phyloP scores from a whole-genome alignment of 306 rosid species.

The Adenanthera pavonina region DNA sequence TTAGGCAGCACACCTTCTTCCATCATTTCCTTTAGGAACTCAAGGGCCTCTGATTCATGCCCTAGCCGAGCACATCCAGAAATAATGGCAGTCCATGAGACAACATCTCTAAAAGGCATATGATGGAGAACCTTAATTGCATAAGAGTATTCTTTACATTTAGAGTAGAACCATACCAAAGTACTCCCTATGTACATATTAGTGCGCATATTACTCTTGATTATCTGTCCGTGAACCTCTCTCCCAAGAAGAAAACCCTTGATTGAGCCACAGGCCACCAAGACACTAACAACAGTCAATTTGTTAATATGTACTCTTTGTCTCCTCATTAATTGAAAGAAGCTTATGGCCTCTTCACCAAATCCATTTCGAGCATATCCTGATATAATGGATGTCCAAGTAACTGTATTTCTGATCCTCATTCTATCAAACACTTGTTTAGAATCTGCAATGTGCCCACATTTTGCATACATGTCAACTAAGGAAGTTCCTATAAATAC shows the following conservation, averaged over 20 bases:
- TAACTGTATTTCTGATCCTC: conserved; percentile 78
- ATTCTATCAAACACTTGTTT: conserved; percentile 69
- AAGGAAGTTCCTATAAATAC: conserved; percentile 83
- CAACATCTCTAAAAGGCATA: conserved; percentile 82
- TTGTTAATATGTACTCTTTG: conserved; percentile 59
- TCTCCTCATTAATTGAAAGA: conserved; percentile 73
- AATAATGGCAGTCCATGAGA: conserved; percentile 94
- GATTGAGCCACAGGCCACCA: conserved; percentile 80
- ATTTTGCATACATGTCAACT: conserved; percentile 88
- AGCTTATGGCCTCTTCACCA: conserved; percentile 73
- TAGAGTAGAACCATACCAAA: conserved; percentile 94
- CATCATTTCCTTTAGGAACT: conserved; percentile 71
- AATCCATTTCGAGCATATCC: conserved; percentile 86
- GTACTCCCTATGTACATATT: conserved; percentile 68
- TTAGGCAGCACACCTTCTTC: conserved; percentile 88
- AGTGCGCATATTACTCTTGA: conserved; percentile 51
- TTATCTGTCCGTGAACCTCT: conserved; percentile 82
- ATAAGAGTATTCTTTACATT: conserved; percentile 62
- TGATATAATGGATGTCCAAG: conserved; percentile 94
- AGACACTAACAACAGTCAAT: conserved; percentile 70
- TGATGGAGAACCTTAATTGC: conserved; percentile 75
- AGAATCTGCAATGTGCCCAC: conserved; percentile 73
- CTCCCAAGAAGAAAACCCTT: conserved; percentile 63
- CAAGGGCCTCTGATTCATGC: conserved; percentile 75
- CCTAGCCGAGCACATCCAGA: conserved; percentile 78